Base-by-base conservation (phyloP, 192 early-diverging fungal genomes). In the Entrophospora sp. region DNA sequence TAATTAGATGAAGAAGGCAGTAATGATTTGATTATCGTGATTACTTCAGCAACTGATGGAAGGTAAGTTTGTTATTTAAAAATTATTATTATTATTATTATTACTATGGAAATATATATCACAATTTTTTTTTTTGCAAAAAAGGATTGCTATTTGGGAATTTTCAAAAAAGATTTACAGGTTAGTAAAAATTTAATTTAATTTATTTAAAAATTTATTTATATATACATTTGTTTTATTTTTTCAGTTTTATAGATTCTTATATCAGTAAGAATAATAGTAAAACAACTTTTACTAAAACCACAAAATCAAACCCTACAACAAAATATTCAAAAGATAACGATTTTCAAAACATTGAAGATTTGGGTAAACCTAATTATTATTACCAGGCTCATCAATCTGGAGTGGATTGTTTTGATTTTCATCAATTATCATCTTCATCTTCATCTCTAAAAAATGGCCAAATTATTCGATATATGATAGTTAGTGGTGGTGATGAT, bases 401-500 rank as follows among this genome's bases (percentile, higher is more conserved):
- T 6, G 91, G 91, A 14, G 80, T 93, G n/a, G 92, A 93, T 66
- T 76, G 80, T 8, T 36, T 93, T 36, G 73, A 78, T 48, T 76
- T 82, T 1, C 35, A 59, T 20, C 24, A 65, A 16, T 22, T 69
- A 31, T 43, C 9, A 36, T 40, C 48, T 4, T 64, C 61, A 14
- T 61, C 53, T 49, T 64, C 69, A 28, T 46, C 8, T 53, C n/a
- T n/a, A n/a, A n/a, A n/a, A n/a, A 20, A 22, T 28, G 36, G 7
- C 1, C 22, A 37, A 14, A n/a, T 10, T 1, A 20, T 38, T 5
- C 38, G 37, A 4, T 40, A 71, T 13, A 18, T 86, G 38, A 43
- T 89, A 3, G 80, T 79, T 5, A 84, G 81, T n/a, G 90, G 89
- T 14, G 91, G 91, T 3, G 91, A 94, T 46, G 89, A 93, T 68